phyloP scores from a whole-genome alignment of 2,329 filamentous ascomycete species.

The Phaeoacremonium minimum region DNA sequence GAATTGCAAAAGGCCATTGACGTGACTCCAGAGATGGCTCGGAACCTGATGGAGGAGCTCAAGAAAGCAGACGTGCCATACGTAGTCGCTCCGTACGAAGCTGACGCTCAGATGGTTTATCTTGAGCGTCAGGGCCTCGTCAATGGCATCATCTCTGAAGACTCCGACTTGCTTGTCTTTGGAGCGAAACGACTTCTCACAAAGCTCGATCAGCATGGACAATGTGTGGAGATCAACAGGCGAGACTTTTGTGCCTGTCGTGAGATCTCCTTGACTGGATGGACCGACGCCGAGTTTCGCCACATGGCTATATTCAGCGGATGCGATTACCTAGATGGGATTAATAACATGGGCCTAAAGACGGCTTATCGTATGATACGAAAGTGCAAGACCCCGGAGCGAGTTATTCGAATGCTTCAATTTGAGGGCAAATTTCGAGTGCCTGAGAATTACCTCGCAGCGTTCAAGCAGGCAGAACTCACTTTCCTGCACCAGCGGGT shows the following conservation, averaged over 20 bases:
- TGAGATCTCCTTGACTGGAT: slow-evolving; percentile 84
- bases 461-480: slow-evolving; percentile 81
- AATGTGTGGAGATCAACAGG: slow-evolving; percentile 87
- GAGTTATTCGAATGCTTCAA: slow-evolving; percentile 74
- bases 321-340: slow-evolving; percentile 88
- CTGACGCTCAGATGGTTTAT: slow-evolving; percentile 94
- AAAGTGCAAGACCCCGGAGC: slow-evolving; percentile 84
- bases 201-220: slow-evolving; percentile 90
- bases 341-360: slow-evolving; percentile 84
- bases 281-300: slow-evolving; percentile 87
- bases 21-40: slow-evolving; percentile 93
- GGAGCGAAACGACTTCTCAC: slow-evolving; percentile 87
- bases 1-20: slow-evolving; percentile 95
- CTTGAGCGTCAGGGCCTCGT: slow-evolving; percentile 82
- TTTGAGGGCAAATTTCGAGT: slow-evolving; percentile 85
- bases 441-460: slow-evolving; percentile 73
- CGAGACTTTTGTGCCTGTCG: slow-evolving; percentile 83
- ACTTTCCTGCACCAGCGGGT: slow-evolving; percentile 95
- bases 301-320: slow-evolving; percentile 95
- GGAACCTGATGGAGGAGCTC: slow-evolving; percentile 84
- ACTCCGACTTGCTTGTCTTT: slow-evolving; percentile 94
- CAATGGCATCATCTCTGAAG: slow-evolving; percentile 86
- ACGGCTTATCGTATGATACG: slow-evolving; percentile 87
- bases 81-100: slow-evolving; percentile 94
- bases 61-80: slow-evolving; percentile 78